A percentile compares a stretch with the other conserved stretches of the same genome.
Evolutionary conservation across 2,329 filamentous ascomycete species (phyloP).

Genomic region (Dothiorella sarmentorum): DNA sequence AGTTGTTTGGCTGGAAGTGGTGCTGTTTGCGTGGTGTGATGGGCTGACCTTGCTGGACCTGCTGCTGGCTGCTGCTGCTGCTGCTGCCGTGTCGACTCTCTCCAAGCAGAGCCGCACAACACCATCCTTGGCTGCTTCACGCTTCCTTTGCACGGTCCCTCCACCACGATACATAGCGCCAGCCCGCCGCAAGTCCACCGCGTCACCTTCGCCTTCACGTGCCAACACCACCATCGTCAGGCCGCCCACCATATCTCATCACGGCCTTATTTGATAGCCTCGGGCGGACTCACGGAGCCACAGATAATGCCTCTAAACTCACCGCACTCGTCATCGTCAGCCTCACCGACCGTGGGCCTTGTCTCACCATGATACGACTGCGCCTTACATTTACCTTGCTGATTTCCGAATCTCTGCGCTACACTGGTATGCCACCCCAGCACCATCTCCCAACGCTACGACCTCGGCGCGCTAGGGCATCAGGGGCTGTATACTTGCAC

Average conservation of each 20-base stretch:
- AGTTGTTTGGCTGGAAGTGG: too few species aligned
- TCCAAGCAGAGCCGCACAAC: neutral
- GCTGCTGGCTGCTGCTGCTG: neutral
- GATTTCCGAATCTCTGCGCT: neutral
- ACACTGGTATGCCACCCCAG: neutral
- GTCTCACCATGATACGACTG: slow-evolving; percentile 7
- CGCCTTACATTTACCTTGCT: neutral
- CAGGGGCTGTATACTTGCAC: slow-evolving; percentile 29
- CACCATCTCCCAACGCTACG: neutral
- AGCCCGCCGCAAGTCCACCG: neutral
- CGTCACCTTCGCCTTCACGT: neutral
- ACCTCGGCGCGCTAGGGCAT: slow-evolving; percentile 23
- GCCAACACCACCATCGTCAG: neutral
- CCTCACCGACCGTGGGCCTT: neutral
- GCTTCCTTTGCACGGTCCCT: neutral
- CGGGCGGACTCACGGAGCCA: neutral
- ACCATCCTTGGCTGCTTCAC: neutral
- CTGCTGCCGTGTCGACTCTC: neutral
- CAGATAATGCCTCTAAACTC: neutral
- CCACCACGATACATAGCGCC: neutral
- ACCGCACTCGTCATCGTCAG: neutral
- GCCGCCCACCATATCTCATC: neutral
- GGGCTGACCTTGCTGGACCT: neutral
- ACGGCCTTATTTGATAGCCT: neutral
- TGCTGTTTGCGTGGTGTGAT: neutral